Evolutionary conservation across 2,329 filamentous ascomycete species (phyloP), one percentile per base, ranked within the genome.

Genomic region (Cryphonectria japonica): DNA sequence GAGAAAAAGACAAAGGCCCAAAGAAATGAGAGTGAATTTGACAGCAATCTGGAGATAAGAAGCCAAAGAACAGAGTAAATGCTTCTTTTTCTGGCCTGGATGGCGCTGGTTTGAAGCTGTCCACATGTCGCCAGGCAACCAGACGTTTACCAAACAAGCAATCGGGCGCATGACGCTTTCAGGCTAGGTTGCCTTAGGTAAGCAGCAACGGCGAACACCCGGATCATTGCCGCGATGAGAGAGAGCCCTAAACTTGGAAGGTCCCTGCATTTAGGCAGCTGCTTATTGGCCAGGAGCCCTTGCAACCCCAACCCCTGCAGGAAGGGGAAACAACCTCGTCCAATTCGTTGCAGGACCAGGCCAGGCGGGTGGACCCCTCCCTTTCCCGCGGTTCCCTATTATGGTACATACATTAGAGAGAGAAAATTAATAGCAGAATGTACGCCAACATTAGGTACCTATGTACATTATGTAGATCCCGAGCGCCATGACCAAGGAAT

Each of bases 301-400:
- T 34, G 14, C 29, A 39, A 4, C 7, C 13, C 54, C 29, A 34
- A 32, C 54, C 26, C 52, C 46, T 50, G 29, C 54, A 59, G 13
- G 13, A 19, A 16, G 11, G 9, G 14, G 54, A 59, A 8, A 32
- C 14, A 29, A 32, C 54, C 54, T 59, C 54, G 29, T 32, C 29
- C 54, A 59, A 32, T 59, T 34, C 26, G 54, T 16, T 13, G 37
- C 26, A 59, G 26, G 26, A 32, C 54, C 54, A 59, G 52, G 37
- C 32, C 32, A 57, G 57, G 69, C 57, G 60, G 60, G 14, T 66
- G 60, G 67, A 71, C n/a, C 70, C 70, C 52, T 54, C 52, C 70
- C 70, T 59, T 67, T 67, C 67, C 61, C 62, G 62, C 57, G 34
- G 63, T 64, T 59, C 60, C 59, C 50, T 34, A 69, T 16, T 29